These are phyloP conservation scores for Triticum turgidum DNA, from an alignment of 176 grass and related monocot genomes.

Conservation along the genomic window DNA sequence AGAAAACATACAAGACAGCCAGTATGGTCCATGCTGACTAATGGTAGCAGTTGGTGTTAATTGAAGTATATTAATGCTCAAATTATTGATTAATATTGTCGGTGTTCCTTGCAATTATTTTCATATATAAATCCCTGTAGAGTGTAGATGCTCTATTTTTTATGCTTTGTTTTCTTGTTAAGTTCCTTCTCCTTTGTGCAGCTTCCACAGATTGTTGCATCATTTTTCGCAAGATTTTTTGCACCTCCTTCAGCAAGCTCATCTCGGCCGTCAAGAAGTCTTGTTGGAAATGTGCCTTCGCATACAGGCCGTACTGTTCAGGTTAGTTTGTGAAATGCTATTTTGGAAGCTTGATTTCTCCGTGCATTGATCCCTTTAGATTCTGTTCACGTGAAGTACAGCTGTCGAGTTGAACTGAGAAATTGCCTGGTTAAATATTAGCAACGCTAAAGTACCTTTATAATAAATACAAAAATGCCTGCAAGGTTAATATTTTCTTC, in stretches of 20 bases:
- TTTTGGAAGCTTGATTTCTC: constrained; percentile 15
- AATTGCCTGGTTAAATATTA: not conserved
- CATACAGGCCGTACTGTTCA: constrained; percentile 39
- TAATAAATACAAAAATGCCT: not conserved
- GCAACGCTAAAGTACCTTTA: not conserved
- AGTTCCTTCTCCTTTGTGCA: constrained; percentile 28
- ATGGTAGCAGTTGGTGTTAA: not conserved
- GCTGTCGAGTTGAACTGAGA: not conserved
- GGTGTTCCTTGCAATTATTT: constrained; percentile 12
- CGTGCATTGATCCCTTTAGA: not conserved
- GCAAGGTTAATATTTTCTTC: not conserved
- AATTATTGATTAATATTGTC: not conserved
- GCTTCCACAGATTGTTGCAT: constrained; percentile 53
- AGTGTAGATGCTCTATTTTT: not conserved
- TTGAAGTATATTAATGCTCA: not conserved
- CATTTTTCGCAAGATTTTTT: constrained; percentile 60
- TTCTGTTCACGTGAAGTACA: not conserved
- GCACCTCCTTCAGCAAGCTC: constrained; percentile 32
- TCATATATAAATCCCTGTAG: not conserved
- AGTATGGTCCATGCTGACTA: constrained; percentile 13
- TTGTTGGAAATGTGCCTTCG: constrained; percentile 43
- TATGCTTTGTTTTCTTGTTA: constrained; percentile 15
- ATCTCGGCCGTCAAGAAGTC: constrained; percentile 45
- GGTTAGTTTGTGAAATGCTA: constrained; percentile 38
- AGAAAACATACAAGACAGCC: not conserved